Evolutionary conservation across 2,329 filamentous ascomycete genomes (phyloP).

Genomic region (Neofusicoccum umdonicola): DNA sequence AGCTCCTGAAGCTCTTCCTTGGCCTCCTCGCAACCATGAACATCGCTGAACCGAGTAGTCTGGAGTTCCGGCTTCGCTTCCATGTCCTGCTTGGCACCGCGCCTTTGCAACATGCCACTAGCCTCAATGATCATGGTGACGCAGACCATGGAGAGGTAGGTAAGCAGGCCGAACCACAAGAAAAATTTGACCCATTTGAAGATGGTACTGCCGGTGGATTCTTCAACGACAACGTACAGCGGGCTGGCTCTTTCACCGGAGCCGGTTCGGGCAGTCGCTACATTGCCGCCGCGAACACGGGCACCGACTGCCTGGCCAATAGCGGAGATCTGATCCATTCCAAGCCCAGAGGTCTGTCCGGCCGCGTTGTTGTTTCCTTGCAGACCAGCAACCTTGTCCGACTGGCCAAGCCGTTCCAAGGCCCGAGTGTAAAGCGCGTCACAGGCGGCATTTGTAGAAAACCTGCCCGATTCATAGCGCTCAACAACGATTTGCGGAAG

Average conservation of each 20-base stretch:
- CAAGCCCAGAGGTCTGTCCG: neutral
- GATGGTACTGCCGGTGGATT: conserved; percentile 72
- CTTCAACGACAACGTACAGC: conserved; percentile 94
- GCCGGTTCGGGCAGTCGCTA: conserved; percentile 56
- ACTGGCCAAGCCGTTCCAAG: conserved; percentile 59
- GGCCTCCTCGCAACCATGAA: conserved; percentile 95
- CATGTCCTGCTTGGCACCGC: conserved; percentile 67
- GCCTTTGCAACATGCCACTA: conserved; percentile 74
- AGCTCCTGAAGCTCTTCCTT: conserved; percentile 97
- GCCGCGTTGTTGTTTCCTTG: conserved; percentile 25
- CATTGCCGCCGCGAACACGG: conserved; percentile 64
- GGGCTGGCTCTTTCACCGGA: conserved; percentile 76
- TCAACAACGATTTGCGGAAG: conserved; percentile 93
- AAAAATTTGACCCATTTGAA: conserved; percentile 93
- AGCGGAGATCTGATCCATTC: conserved; percentile 65
- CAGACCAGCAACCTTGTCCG: conserved; percentile 32
- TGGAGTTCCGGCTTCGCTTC: conserved; percentile 93
- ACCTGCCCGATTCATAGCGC: conserved; percentile 81
- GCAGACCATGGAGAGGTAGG: conserved; percentile 75
- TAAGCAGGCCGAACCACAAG: conserved; percentile 71
- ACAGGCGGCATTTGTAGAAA: conserved; percentile 74
- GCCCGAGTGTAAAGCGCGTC: conserved; percentile 78
- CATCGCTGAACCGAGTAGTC: conserved; percentile 85
- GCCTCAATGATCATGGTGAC: conserved; percentile 82
- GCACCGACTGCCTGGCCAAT: conserved; percentile 80